Evolutionary conservation across 768 basidiomycete species (phyloP), one percentile per base, ranked within the genome.

Genomic region (Hericium coralloides): DNA sequence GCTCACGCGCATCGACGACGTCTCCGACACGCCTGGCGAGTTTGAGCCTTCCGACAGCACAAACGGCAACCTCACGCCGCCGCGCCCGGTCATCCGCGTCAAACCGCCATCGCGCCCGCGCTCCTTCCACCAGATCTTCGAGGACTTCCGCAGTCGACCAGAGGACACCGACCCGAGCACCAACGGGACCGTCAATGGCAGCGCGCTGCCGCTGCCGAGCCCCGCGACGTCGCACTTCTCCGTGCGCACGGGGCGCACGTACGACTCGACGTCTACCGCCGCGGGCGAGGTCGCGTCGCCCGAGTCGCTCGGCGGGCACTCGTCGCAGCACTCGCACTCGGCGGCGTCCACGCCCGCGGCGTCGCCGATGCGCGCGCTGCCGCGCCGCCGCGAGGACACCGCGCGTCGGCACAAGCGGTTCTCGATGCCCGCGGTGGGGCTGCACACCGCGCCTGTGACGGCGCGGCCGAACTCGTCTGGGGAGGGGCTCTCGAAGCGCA

Each of bases 401-500:
- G 78, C 77, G 47, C 71, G 84, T 61, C 68, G 81, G 63, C 74
- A 74, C 64, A 87, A 88, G 65, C 79, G 87, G 39, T 89, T 89
- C 64, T 90, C 89, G 51, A 59, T 87, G 52, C 87, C 89, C 49
- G 86, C 86, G n/a, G 74, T 92, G 38, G 87, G 85, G 38, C 61
- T 91, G 67, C 87, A 90, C 61, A 82, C 83, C 31, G 82, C 82
- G 31, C 81, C 79, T 17, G 87, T 91, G 14, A 85, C 83, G 26
- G 80, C 85, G 20, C 77, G 81, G 18, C 79, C 80, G 39, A 70
- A 58, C 51, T 58, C 63, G 22, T 64, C 62, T 23, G 70, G 69
- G 14, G 72, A 68, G 57, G 75, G 70, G 59, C 65, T 70, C 49
- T 67, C 72, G 62, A 78, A 74, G 64, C 73, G 86, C 58, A 85